Conservation (phyloP, 2,329 filamentous ascomycete species). For the Arthroderma sp. region DNA sequence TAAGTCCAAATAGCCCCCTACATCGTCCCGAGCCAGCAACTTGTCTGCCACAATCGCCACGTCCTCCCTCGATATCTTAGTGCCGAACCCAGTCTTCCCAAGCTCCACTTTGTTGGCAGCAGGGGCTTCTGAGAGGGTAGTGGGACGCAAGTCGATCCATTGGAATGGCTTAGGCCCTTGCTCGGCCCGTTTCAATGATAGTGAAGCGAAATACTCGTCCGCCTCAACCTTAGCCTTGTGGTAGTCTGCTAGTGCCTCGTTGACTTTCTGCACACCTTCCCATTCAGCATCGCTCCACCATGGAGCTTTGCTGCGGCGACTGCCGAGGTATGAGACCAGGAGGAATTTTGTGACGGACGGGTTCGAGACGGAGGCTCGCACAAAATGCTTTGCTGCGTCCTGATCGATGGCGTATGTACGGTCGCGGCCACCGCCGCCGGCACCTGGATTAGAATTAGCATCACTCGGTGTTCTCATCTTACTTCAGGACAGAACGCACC, state of each 20-base stretch:
- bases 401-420: conserved; percentile 42
- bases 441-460: conserved; percentile 24
- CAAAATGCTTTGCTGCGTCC: conserved; percentile 43
- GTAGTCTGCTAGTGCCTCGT: conserved; percentile 39
- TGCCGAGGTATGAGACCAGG: conserved; percentile 41
- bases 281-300: conserved; percentile 41
- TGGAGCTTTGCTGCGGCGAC: conserved; percentile 33
- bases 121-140: conserved; percentile 35
- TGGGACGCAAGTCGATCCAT: conserved; percentile 40
- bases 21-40: conserved; percentile 36
- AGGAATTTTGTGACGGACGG: conserved; percentile 40
- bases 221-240: conserved; percentile 43
- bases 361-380: conserved; percentile 34
- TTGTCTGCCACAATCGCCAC: conserved; percentile 39
- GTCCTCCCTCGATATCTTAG: conserved; percentile 35
- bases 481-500: conserved; percentile 18
- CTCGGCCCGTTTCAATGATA: conserved; percentile 24
- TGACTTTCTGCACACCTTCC: conserved; percentile 32
- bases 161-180: conserved; percentile 24
- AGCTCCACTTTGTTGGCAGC: conserved; percentile 35
- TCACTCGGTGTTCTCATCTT: not conserved
- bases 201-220: conserved; percentile 41
- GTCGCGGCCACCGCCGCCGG: conserved; percentile 39
- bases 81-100: conserved; percentile 32
- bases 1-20: conserved; percentile 42